Base-by-base conservation (phyloP, 1,284 basidiomycete genomes). In the Exsudoporus floridanus region DNA sequence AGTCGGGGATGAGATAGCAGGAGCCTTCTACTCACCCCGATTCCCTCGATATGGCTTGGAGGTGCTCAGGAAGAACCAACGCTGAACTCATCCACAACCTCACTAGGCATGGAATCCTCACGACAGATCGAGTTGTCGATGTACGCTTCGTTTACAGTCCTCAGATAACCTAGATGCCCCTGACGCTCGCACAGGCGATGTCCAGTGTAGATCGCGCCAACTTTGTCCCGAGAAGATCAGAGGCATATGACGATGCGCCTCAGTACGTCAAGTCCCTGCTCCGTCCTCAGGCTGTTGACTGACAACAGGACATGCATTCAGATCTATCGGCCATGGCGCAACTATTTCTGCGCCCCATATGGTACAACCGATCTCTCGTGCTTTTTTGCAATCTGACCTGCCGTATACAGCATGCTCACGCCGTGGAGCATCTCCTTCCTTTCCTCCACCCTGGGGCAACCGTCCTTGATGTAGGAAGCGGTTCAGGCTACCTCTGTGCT, bases 321-420 rank as follows among this genome's bases (percentile, higher is more conserved):
- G 88, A 67, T 61, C 77, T 9, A 94, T 92, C 49, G 88, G 88
- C 3, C 78, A 87, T 59, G 85, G 82, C 13, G 93, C 92, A 19
- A 96, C 93, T 0, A 94, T 95, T 56, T 90, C 87, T 43, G 94
- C 93, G 0, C 93, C 93, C 3, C 93, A 95, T 67, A 95, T 94
- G 91, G 88, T 87, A 43, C 28, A 58, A 53, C 12, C n/a, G 25
- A 37, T 36, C 30, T n/a, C 3, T 53, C 37, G 10, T 28, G 34
- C 34, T 41, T 44, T 25, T n/a, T 36, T 1, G 16, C 18, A 7
- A 31, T 4, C 27, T 56, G 44, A 46, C 50, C 27, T 42, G 44
- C 33, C 39, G 37, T 25, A n/a, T 12, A 27, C 53, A 91, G 89
- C 93, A 96, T 59, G 93, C 91, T 0, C 84, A 92, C 59, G 92